Conservation (phyloP, 1,284 basidiomycete species). For the Caloboletus inedulis region DNA sequence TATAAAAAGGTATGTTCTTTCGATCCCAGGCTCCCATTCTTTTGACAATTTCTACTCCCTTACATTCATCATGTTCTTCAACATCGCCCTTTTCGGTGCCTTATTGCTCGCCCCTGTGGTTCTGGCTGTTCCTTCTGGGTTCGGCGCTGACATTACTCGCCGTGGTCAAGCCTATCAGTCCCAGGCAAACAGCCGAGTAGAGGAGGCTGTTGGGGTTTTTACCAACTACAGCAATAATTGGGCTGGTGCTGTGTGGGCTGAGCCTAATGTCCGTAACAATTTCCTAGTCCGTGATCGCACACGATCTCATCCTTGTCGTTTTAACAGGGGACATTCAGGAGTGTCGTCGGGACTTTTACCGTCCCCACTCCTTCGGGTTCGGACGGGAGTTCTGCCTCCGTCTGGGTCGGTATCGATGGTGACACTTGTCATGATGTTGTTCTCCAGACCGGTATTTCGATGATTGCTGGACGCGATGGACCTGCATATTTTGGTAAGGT, state of each 20-base stretch:
- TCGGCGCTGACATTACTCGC: neutral
- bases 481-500: neutral
- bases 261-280: neutral
- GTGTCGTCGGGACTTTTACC: conserved; percentile 4
- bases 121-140: conserved; percentile 6
- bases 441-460: conserved; percentile 3
- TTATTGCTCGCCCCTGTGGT: neutral
- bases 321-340: conserved; percentile 6
- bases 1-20: neutral
- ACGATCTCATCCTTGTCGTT: neutral
- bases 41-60: neutral
- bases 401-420: conserved; percentile 15
- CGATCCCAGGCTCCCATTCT: neutral
- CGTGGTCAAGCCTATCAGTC: neutral
- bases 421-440: neutral
- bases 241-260: neutral
- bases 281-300: neutral
- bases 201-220: neutral
- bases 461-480: too few species aligned
- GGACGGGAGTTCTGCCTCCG: neutral
- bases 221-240: neutral
- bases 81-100: neutral
- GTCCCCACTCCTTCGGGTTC: neutral
- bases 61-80: conserved; percentile 3
- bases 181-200: neutral